Conservation (phyloP, 805 yeast species). For the Nakazawaea sp. region DNA sequence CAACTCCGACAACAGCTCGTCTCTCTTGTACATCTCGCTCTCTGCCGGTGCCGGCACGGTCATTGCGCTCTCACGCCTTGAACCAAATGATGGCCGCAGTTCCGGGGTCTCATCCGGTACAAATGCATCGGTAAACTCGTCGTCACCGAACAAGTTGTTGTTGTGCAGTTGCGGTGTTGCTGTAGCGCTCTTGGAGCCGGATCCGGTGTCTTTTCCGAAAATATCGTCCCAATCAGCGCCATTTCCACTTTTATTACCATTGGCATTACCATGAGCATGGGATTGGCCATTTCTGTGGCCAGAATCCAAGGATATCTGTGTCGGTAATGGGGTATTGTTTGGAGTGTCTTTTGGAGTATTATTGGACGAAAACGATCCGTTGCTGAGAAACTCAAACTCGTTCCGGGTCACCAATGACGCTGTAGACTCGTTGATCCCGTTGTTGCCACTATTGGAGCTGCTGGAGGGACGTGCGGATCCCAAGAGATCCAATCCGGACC, state of each 20-base stretch:
- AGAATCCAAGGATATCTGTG: background rate
- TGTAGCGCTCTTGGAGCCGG: conserved; percentile 2
- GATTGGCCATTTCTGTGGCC: background rate
- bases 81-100: no score
- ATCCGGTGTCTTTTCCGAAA: conserved; percentile 1
- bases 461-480: no score
- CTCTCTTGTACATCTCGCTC: conserved; percentile 21
- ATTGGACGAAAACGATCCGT: background rate
- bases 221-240: conserved; percentile 7
- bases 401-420: background rate
- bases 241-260: no score
- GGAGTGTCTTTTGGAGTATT: no score
- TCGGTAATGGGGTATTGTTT: background rate
- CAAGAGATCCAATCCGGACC: conserved; percentile 33
- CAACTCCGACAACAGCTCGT: conserved; percentile 56
- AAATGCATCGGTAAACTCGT: conserved; percentile 35
- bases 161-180: background rate
- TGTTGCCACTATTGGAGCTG: no score
- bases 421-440: no score
- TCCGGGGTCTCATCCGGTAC: conserved; percentile 3
- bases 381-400: conserved; percentile 1
- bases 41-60: conserved; percentile 8
- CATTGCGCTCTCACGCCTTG: no score
- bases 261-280: no score
- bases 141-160: conserved; percentile 20